phyloP scores from a whole-genome alignment of 129 eudicot genomes.

The carrot (Daucus carota) region DH1_v3.0 NC_030381.2:30794501-30795000 shows the following conservation, averaged over 20 bases:
- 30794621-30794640: neutral
- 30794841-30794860: conserved; percentile 54
- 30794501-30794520: neutral
- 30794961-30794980: conserved; percentile 42
- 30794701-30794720: conserved; percentile 53
- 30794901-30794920: conserved; percentile 39
- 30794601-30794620: neutral
- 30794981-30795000: conserved; percentile 59
- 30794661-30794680: conserved; percentile 54
- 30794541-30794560: neutral
- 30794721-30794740: conserved; percentile 46
- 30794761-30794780: conserved; percentile 32
- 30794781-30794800: conserved; percentile 81
- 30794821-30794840: conserved; percentile 41
- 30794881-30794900: conserved; percentile 42
- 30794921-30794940: conserved; percentile 56
- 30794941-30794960: conserved; percentile 31
- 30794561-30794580: neutral
- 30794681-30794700: conserved; percentile 52
- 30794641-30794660: neutral
- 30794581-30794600: neutral
- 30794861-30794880: conserved; percentile 36
- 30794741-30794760: conserved; percentile 36
- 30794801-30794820: conserved; percentile 34
- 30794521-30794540: neutral